Percentiles rank a stretch among this genome's conserved stretches.
phyloP scores from a whole-genome alignment of 2,329 filamentous ascomycete species.

The Colletotrichum filicis region DNA sequence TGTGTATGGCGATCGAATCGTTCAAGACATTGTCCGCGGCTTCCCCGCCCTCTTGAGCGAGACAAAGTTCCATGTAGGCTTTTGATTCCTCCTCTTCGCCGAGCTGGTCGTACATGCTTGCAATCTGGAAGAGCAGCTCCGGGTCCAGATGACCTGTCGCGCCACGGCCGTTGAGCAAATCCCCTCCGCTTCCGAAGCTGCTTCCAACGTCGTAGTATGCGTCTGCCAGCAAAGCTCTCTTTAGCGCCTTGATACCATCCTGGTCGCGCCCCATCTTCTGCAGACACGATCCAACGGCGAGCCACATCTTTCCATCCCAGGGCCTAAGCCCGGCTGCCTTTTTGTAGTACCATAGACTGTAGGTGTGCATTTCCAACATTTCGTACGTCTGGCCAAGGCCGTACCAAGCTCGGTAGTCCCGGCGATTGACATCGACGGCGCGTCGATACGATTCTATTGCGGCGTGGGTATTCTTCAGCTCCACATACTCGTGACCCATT shows the following conservation, averaged over 20 bases:
- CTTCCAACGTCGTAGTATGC: conserved; percentile 81
- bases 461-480: conserved; percentile 98
- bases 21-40: conserved; percentile 54
- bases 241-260: conserved; percentile 96
- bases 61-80: conserved; percentile 94
- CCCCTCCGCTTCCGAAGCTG: conserved; percentile 60
- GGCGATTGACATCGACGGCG: conserved; percentile 93
- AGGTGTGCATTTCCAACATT: conserved; percentile 97
- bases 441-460: conserved; percentile 97
- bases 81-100: conserved; percentile 83
- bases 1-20: conserved; percentile 66
- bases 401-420: conserved; percentile 98
- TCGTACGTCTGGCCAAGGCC: conserved; percentile 97
- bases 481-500: conserved; percentile 99
- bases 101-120: conserved; percentile 85
- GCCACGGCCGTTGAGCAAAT: conserved; percentile 59
- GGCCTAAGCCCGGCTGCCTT: conserved; percentile 92
- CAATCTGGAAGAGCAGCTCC: conserved; percentile 90
- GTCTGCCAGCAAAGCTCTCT: conserved; percentile 89
- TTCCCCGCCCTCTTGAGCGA: conserved; percentile 85
- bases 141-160: conserved; percentile 79
- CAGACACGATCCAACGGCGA: conserved; percentile 91
- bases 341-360: conserved; percentile 97
- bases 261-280: conserved; percentile 86
- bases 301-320: conserved; percentile 99